These are phyloP conservation scores for Scytalidium sp. DNA, from an alignment of 2,329 filamentous ascomycete species.

Conservation along the genomic window DNA sequence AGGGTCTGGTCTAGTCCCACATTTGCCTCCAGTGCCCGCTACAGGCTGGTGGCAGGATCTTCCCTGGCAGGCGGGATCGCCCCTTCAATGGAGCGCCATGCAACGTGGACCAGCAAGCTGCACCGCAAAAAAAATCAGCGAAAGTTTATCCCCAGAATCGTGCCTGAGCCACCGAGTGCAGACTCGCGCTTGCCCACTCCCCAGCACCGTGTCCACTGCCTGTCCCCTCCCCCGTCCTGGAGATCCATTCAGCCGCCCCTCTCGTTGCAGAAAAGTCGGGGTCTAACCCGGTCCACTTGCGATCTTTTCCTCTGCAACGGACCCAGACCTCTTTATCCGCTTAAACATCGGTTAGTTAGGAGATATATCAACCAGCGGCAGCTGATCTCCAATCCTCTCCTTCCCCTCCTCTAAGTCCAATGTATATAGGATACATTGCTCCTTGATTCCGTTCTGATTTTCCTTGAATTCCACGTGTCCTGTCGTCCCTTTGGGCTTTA, in stretches of 20 bases:
- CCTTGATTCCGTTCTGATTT: background rate
- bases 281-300: conserved; percentile 4
- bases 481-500: background rate
- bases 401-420: conserved; percentile 5
- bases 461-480: background rate
- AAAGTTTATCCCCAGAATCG: too few species aligned
- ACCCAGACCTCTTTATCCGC: conserved; percentile 21
- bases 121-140: too few species aligned
- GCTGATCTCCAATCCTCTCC: conserved; percentile 17
- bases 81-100: conserved; percentile 13
- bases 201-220: conserved; percentile 1
- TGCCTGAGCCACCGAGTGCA: background rate
- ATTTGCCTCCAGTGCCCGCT: conserved; percentile 2
- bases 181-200: background rate
- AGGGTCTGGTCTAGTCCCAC: background rate
- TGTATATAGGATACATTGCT: conserved; percentile 15
- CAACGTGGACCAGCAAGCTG: conserved; percentile 4
- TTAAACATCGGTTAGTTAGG: conserved; percentile 21
- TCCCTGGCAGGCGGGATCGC: conserved; percentile 11
- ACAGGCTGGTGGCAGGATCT: conserved; percentile 10
- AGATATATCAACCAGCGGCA: conserved; percentile 22
- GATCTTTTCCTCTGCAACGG: conserved; percentile 11
- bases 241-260: conserved; percentile 22
- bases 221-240: conserved; percentile 9
- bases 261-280: background rate